phyloP scores from a whole-genome alignment of 1,284 basidiomycete species.

The Schizophyllum amplum region DNA sequence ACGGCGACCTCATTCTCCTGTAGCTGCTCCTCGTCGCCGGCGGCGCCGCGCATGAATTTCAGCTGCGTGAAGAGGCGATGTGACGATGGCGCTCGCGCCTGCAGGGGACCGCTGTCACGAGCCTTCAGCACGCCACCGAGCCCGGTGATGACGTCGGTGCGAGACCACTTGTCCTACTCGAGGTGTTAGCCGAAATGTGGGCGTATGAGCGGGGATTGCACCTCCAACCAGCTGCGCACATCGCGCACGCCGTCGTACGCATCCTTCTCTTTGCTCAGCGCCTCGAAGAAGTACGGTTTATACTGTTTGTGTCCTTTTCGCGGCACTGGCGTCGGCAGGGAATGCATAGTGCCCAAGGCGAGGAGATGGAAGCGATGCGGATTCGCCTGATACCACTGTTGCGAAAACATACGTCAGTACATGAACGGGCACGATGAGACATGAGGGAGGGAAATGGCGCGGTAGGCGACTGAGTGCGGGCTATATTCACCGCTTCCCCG shows the following conservation, averaged over 20 bases:
- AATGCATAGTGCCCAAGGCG: slow-evolving; percentile 71
- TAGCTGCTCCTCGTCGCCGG: slow-evolving; percentile 26
- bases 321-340: slow-evolving; percentile 80
- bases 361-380: slow-evolving; percentile 83
- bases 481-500: slow-evolving; percentile 58
- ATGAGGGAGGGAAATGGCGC: no score
- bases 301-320: slow-evolving; percentile 71
- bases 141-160: slow-evolving; percentile 44
- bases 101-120: slow-evolving; percentile 17
- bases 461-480: neutral
- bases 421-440: no score
- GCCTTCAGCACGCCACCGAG: slow-evolving; percentile 54
- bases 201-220: slow-evolving; percentile 9
- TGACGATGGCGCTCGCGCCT: slow-evolving; percentile 27
- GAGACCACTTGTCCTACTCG: slow-evolving; percentile 36
- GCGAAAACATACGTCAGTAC: neutral
- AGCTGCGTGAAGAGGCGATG: slow-evolving; percentile 52
- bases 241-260: slow-evolving; percentile 51
- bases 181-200: slow-evolving; percentile 1
- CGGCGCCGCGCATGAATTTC: slow-evolving; percentile 27
- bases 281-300: slow-evolving; percentile 70
- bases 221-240: slow-evolving; percentile 47
- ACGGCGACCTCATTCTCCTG: no score
- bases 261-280: slow-evolving; percentile 42
- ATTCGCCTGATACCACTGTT: slow-evolving; percentile 68